Evolutionary conservation across 345 rosid genomes (phyloP), one percentile per base, ranked within the genome.

Genomic region (Euphorbia tirucalli): DNA sequence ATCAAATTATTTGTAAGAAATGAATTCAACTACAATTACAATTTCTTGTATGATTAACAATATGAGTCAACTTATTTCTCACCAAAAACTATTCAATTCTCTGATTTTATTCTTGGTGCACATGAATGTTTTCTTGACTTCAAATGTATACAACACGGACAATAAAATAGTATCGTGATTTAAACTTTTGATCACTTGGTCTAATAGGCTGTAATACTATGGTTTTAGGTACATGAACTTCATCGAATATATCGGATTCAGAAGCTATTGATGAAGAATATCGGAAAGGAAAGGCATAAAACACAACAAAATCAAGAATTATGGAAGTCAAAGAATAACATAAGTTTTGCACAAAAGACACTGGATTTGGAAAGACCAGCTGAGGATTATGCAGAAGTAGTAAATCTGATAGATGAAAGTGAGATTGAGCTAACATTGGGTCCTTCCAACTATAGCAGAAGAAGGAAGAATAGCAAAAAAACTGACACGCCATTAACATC

Each of bases 361-460:
- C 74, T 75, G 14, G 82, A 82, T 73, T 65, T 82, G 73, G 82
- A 82, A 69, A 77, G 64, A 74, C 87, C 81, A 7, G 85, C 78
- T 2, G 79, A 77, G 24, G 77, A n/a, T n/a, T n/a, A 62, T 22
- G 48, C 75, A 24, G 24, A 67, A 41, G 71, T 59, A 28, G 71
- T 75, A 49, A 87, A 85, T 73, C 69, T 75, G 15, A 84, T 86
- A 67, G 95, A 94, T 27, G 98, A 94, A 83, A 86, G 90, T 63
- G 86, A 88, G 82, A 92, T 94, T 41, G 91, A 92, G 85, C 83
- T 94, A 76, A 94, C 98, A 3, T 80, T 93, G 16, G 98, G 98
- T 18, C 97, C 92, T 11, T 63, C 92, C 15, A 81, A 79, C 62
- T 83, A 83, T 52, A 22, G 71, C 60, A 60, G 13, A 6, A 37